A percentile compares a stretch with the other conserved stretches of the same genome.
Evolutionary conservation across 371 early-diverging fungal genomes (phyloP).

Genomic region (Mucor racemosus): DNA sequence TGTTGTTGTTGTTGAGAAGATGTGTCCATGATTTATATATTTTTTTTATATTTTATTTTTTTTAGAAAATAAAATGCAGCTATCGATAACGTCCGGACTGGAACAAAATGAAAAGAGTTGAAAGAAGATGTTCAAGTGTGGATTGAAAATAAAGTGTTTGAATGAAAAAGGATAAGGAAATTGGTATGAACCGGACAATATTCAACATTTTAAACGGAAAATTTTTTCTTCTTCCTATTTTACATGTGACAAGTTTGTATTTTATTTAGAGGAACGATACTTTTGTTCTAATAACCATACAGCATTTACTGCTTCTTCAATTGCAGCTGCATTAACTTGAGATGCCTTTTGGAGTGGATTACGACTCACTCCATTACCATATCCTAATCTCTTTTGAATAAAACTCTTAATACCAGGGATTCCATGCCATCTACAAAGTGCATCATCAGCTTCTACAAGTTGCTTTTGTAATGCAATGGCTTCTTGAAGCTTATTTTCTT

Average conservation of each 20-base stretch:
- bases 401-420: slow-evolving; percentile 47
- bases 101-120: not conserved
- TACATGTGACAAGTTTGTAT: slow-evolving; percentile 1
- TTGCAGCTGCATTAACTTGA: slow-evolving; percentile 17
- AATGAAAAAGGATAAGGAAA: not conserved
- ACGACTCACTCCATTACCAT: slow-evolving; percentile 44
- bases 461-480: slow-evolving; percentile 43
- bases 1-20: slow-evolving; percentile 12
- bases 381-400: slow-evolving; percentile 37
- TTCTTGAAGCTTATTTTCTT: slow-evolving; percentile 34
- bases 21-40: slow-evolving; percentile 16
- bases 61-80: slow-evolving; percentile 4
- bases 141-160: slow-evolving; percentile 1
- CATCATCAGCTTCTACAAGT: slow-evolving; percentile 51
- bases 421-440: slow-evolving; percentile 50
- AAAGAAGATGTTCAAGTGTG: slow-evolving; percentile 5
- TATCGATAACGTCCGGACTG: slow-evolving; percentile 12
- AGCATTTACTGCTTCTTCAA: slow-evolving; percentile 30
- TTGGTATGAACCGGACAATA: slow-evolving; percentile 5
- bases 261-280: not conserved
- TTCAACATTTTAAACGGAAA: slow-evolving; percentile 1
- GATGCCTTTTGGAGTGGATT: slow-evolving; percentile 35
- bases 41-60: not conserved
- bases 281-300: slow-evolving; percentile 27
- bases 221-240: slow-evolving; percentile 1